phyloP scores from a whole-genome alignment of 75 land plant species.

The Selaginella tamariscina region DNA sequence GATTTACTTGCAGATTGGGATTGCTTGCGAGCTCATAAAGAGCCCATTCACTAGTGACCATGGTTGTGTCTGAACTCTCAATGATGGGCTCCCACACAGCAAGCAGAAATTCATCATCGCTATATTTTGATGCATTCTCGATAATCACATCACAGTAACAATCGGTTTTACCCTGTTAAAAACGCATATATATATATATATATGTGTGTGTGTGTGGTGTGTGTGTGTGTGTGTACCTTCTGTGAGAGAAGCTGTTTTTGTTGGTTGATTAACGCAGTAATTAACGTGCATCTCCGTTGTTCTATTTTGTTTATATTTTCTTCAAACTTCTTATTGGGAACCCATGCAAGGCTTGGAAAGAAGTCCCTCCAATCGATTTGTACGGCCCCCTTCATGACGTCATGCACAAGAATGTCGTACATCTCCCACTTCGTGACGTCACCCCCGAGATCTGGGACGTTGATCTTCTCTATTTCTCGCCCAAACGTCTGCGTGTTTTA shows the following conservation, averaged over 20 bases:
- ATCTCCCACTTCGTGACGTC: constrained; percentile 47
- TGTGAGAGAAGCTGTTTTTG: constrained; percentile 36
- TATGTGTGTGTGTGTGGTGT: too few relatives aligned
- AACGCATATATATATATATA: not conserved
- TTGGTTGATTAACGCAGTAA: constrained; percentile 44
- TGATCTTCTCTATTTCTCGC: constrained; percentile 43
- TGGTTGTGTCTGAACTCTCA: constrained; percentile 70
- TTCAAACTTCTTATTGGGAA: constrained; percentile 57
- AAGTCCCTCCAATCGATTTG: constrained; percentile 97
- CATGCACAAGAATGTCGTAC: constrained; percentile 40
- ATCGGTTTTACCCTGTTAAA: not conserved
- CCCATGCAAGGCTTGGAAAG: constrained; percentile 76
- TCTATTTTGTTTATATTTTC: constrained; percentile 30
- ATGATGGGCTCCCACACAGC: constrained; percentile 81
- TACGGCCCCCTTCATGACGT: constrained; percentile 68
- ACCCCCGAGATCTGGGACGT: constrained; percentile 50
- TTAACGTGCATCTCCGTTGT: constrained; percentile 29
- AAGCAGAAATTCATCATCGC: constrained; percentile 44
- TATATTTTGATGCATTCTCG: constrained; percentile 37
- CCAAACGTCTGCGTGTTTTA: constrained; percentile 47
- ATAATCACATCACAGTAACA: constrained; percentile 50
- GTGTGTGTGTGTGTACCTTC: too few relatives aligned
- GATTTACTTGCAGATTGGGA: constrained; percentile 38
- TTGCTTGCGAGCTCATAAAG: constrained; percentile 72
- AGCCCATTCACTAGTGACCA: constrained; percentile 81